Evolutionary conservation across 1,284 basidiomycete genomes (phyloP), one percentile per base, ranked within the genome.

Genomic region (Stygiomarasmius scandens): DNA sequence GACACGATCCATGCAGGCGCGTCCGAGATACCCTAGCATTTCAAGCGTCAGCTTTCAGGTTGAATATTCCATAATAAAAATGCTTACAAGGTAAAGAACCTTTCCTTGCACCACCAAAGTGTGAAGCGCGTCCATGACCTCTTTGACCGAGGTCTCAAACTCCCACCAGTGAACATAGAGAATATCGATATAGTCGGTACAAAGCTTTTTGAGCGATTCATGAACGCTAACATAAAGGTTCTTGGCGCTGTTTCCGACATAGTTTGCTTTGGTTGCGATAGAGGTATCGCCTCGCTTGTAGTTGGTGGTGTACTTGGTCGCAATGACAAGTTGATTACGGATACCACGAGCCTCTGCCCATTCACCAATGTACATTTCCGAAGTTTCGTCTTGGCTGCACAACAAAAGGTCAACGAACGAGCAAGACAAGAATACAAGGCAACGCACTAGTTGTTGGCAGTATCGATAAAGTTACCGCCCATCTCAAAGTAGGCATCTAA

Each of bases 141-240:
- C 83, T 61, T 82, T 79, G 55, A 86, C 69, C 43, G 74, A 76
- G 11, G 83, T 83, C 11, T 76, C 72, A 58, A 63, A 83, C 65
- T 83, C 80, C 78, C 78, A 82, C 75, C 76, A 82, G 66, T 84
- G 83, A 14, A 84, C 66, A 67, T 84, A 85, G 25, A 80, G 65
- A 23, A 82, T 71, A 60, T 83, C 81, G 63, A 83, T 77, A 61
- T 84, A 87, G 38, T 67, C 64, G 11, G 85, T 86, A 23, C 82
- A 75, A 6, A 86, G 75, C 63, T 84, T 86, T 67, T 81, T 79
- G 56, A 86, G 72, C 22, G 79, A 81, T 1, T 65, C 76, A 24
- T 73, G 71, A 36, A 84, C 70, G 44, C 76, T 77, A 36, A 78
- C 44, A 54, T 77, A 73, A 58, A 85, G 56, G 0, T 76, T 74